phyloP scores from a whole-genome alignment of 176 grass and related monocot genomes.

The Echinochloa phyllopogon region DNA sequence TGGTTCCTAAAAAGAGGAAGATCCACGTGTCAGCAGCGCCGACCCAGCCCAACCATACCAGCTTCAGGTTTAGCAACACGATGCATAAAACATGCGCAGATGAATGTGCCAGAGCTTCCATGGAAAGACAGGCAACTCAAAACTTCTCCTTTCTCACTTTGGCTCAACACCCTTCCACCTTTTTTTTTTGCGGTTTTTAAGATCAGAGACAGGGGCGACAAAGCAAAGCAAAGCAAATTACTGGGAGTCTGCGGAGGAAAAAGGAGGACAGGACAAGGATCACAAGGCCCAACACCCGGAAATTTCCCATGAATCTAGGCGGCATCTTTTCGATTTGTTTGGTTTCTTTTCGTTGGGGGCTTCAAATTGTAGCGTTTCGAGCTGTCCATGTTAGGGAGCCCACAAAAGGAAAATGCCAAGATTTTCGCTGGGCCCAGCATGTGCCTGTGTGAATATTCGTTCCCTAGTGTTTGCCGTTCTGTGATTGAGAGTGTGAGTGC shows the following conservation, averaged over 20 bases:
- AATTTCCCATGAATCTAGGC: constrained; percentile 60
- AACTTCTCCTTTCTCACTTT: neutral
- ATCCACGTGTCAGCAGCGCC: constrained; percentile 51
- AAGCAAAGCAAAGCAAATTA: constrained; percentile 23
- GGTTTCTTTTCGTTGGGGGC: constrained; percentile 43
- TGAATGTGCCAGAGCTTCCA: constrained; percentile 29
- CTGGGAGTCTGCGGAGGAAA: constrained; percentile 32
- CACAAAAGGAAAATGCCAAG: constrained; percentile 53
- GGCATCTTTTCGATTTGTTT: constrained; percentile 47
- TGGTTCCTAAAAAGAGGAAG: constrained; percentile 30
- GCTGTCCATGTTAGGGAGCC: constrained; percentile 59
- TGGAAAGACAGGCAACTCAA: constrained; percentile 16
- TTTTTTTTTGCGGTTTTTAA: constrained; percentile 55
- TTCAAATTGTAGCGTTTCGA: constrained; percentile 49
- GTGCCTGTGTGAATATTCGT: constrained; percentile 37
- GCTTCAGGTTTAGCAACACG: constrained; percentile 36
- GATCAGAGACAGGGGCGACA: constrained; percentile 39
- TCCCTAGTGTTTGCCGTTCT: constrained; percentile 37
- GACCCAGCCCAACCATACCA: constrained; percentile 14
- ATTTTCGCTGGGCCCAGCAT: constrained; percentile 42
- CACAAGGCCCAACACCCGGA: constrained; percentile 47
- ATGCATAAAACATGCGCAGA: constrained; percentile 14
- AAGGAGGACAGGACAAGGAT: constrained; percentile 44
- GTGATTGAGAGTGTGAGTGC: neutral
- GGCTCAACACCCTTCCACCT: constrained; percentile 21